These are phyloP conservation scores for Neurospora sp. DNA, from an alignment of 495 filamentous ascomycete genomes.

Conservation along the genomic window DNA sequence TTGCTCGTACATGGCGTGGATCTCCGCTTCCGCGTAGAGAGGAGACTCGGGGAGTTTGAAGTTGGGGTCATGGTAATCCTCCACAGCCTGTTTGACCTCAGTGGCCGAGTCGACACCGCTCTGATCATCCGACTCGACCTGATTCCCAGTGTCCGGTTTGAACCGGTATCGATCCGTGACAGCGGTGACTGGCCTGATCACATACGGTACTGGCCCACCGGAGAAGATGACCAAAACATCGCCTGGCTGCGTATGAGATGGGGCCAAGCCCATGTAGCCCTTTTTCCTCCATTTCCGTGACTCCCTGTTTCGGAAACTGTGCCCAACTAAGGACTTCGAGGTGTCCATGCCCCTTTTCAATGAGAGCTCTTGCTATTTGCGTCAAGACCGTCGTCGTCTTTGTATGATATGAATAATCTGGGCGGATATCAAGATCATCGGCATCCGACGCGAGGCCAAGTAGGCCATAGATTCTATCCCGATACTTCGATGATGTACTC, in stretches of 20 bases:
- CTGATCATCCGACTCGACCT: background rate
- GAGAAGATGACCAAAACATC: conserved; percentile 8
- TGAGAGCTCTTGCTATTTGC: background rate
- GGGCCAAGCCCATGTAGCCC: conserved; percentile 9
- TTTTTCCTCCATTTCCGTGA: background rate
- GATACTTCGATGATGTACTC: background rate
- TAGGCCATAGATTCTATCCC: background rate
- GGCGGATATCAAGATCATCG: background rate
- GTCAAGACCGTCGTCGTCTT: background rate
- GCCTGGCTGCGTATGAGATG: background rate
- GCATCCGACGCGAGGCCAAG: background rate
- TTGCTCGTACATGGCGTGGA: background rate
- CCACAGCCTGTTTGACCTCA: background rate
- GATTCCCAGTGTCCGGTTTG: background rate
- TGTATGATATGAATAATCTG: background rate
- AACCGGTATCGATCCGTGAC: background rate
- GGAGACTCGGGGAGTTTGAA: background rate
- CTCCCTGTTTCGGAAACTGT: background rate
- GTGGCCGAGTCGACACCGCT: background rate
- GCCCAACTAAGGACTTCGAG: background rate
- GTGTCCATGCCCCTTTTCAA: background rate
- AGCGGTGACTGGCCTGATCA: conserved; percentile 1
- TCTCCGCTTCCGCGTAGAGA: background rate
- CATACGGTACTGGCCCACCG: conserved; percentile 7
- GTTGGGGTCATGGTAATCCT: background rate